Evolutionary conservation across 208 protist genomes (phyloP).

Genomic region (Acanthamoeba lenticulata): DNA sequence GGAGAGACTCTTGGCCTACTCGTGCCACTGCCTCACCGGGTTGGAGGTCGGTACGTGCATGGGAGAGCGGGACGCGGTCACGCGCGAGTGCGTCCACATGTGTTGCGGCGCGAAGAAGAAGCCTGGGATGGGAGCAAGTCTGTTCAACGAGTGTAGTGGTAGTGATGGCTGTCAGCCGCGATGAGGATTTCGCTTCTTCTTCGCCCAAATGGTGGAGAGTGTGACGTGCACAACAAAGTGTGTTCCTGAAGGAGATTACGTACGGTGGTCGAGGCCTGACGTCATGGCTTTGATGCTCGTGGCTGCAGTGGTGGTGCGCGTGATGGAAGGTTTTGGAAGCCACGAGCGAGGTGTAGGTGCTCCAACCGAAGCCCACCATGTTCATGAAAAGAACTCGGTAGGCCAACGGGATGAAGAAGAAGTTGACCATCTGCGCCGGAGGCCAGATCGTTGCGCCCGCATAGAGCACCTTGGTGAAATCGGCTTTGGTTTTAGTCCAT

Average conservation of each 20-base stretch:
- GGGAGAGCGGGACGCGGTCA: too few relatives aligned
- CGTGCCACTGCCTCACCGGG: too few relatives aligned
- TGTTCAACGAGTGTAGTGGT: background rate
- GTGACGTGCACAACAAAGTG: too few relatives aligned
- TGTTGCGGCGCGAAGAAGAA: background rate
- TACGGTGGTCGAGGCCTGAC: too few relatives aligned
- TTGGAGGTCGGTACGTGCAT: too few relatives aligned
- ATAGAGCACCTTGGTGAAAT: background rate
- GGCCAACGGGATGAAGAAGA: slow-evolving; percentile 16
- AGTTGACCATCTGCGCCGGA: slow-evolving; percentile 38
- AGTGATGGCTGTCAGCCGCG: background rate
- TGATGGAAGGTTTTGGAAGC: background rate
- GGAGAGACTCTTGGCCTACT: too few relatives aligned
- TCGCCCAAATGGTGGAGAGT: too few relatives aligned
- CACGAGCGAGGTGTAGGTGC: slow-evolving; percentile 33
- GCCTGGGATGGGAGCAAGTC: background rate
- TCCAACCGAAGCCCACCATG: slow-evolving; percentile 56
- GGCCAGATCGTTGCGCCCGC: background rate
- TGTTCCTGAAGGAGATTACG: background rate
- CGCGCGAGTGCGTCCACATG: slow-evolving; percentile 17
- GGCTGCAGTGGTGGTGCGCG: background rate
- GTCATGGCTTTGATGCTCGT: too few relatives aligned
- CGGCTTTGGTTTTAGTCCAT: background rate
- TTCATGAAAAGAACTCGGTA: slow-evolving; percentile 50
- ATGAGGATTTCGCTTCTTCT: background rate